Percentiles rank a stretch among this genome's conserved stretches.
Conservation (phyloP, 2,329 filamentous ascomycete species). For the Bipolaris bicolor region DNA sequence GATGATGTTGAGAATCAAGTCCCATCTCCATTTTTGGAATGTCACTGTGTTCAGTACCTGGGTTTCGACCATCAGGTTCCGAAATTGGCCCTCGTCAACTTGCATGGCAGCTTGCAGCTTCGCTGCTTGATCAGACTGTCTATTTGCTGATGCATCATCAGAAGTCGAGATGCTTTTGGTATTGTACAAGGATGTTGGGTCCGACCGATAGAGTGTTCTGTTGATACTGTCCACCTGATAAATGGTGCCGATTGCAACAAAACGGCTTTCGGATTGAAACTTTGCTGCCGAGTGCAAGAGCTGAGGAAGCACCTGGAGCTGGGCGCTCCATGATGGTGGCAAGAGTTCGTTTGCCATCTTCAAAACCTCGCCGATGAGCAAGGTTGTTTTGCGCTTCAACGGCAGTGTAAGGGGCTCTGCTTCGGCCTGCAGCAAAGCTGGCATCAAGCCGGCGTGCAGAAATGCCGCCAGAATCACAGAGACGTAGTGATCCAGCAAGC, state of each 20-base stretch:
- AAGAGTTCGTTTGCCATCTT: conserved; percentile 87
- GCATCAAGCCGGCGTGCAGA: conserved; percentile 75
- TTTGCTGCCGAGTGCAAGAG: conserved; percentile 78
- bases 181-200: conserved; percentile 51
- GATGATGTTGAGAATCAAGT: conserved; percentile 85
- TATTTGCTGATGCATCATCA: conserved; percentile 35
- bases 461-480: conserved; percentile 85
- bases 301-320: conserved; percentile 86
- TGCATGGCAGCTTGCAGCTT: conserved; percentile 64
- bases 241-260: conserved; percentile 84
- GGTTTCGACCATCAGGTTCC: conserved; percentile 73
- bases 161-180: conserved; percentile 32
- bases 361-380: conserved; percentile 88
- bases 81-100: conserved; percentile 69
- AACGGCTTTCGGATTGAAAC: conserved; percentile 73
- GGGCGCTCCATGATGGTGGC: conserved; percentile 79
- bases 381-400: conserved; percentile 84
- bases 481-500: conserved; percentile 92
- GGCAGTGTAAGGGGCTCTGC: conserved; percentile 70
- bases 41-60: conserved; percentile 88
- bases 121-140: conserved; percentile 50
- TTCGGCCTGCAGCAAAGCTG: conserved; percentile 64
- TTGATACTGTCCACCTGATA: conserved; percentile 99
- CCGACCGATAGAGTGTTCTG: conserved; percentile 83
- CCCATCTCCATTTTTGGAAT: conserved; percentile 97